Percentiles rank a stretch among this genome's conserved stretches.
These are phyloP conservation scores for Aspergillus felis DNA, from an alignment of 2,329 filamentous ascomycete species.

Conservation along the genomic window DNA sequence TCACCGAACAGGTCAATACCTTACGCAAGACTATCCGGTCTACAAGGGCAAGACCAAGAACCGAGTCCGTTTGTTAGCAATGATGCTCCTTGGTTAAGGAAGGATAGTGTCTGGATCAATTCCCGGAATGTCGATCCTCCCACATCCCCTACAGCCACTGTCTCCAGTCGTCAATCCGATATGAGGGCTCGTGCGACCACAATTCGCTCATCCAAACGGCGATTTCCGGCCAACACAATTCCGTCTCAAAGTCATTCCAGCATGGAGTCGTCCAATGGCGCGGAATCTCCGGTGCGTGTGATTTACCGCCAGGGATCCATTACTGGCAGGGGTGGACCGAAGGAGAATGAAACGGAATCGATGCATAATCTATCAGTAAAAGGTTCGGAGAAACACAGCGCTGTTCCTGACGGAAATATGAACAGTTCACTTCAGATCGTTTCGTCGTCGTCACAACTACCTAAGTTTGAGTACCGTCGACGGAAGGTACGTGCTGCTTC, in stretches of 20 bases:
- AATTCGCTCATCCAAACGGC: not conserved
- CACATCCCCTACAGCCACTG: slow-evolving; percentile 30
- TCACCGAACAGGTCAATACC: slow-evolving; percentile 4
- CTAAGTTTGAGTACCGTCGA: slow-evolving; percentile 38
- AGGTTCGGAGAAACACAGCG: not conserved
- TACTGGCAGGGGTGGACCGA: not conserved
- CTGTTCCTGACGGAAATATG: slow-evolving; percentile 1
- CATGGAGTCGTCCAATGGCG: not conserved
- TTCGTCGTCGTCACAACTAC: slow-evolving; percentile 36
- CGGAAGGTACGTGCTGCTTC: slow-evolving; percentile 10
- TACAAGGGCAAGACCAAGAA: not conserved
- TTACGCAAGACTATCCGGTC: not conserved
- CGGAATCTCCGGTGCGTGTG: not conserved
- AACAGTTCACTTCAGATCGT: slow-evolving; percentile 26
- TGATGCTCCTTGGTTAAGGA: slow-evolving; percentile 26
- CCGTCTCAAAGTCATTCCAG: not conserved
- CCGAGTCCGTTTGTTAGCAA: slow-evolving; percentile 2
- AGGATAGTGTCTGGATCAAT: slow-evolving; percentile 22
- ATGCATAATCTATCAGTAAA: not conserved
- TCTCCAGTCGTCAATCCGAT: slow-evolving; percentile 17
- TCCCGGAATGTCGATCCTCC: slow-evolving; percentile 34
- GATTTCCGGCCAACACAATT: not conserved
- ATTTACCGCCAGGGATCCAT: not conserved
- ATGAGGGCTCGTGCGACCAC: slow-evolving; percentile 5
- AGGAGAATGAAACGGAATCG: not conserved